Conservation (phyloP, 257 asterid species). For the Thymus quinquecostatus region DNA sequence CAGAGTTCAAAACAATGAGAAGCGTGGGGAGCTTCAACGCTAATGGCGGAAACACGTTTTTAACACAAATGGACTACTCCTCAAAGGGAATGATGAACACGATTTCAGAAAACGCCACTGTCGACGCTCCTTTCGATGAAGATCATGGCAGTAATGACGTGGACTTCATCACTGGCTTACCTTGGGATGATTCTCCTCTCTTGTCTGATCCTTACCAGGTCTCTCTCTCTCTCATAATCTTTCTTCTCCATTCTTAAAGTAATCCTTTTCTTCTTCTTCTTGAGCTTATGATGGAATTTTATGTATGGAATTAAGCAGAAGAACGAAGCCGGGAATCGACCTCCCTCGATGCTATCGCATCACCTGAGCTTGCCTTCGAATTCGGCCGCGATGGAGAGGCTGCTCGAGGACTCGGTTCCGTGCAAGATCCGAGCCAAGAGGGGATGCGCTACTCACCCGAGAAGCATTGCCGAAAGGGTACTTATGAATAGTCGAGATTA, state of each 20-base stretch:
- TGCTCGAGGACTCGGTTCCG: conserved; percentile 73
- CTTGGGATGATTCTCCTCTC: conserved; percentile 60
- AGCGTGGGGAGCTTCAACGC: conserved; percentile 46
- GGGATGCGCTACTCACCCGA: conserved; percentile 90
- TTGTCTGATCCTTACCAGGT: conserved; percentile 42
- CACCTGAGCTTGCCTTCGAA: conserved; percentile 71
- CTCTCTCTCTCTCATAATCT: background rate
- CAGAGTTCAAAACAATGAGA: conserved; percentile 65
- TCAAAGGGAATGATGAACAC: conserved; percentile 46
- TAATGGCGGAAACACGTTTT: conserved; percentile 47
- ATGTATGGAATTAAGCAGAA: conserved; percentile 42
- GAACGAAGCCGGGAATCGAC: conserved; percentile 43
- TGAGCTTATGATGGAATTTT: conserved; percentile 13
- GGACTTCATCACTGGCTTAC: conserved; percentile 43
- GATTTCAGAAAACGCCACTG: conserved; percentile 41
- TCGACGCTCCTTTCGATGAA: conserved; percentile 21
- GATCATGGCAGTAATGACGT: conserved; percentile 32
- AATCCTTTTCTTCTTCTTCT: background rate
- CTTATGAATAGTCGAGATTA: background rate
- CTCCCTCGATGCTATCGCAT: conserved; percentile 51
- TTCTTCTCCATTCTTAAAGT: background rate
- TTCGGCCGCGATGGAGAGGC: conserved; percentile 51
- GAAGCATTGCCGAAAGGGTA: conserved; percentile 98
- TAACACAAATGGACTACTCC: conserved; percentile 42
- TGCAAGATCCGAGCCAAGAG: conserved; percentile 80